Evolutionary conservation across 768 basidiomycete species (phyloP), one percentile per base, ranked within the genome.

Genomic region (Suillus sp.): DNA sequence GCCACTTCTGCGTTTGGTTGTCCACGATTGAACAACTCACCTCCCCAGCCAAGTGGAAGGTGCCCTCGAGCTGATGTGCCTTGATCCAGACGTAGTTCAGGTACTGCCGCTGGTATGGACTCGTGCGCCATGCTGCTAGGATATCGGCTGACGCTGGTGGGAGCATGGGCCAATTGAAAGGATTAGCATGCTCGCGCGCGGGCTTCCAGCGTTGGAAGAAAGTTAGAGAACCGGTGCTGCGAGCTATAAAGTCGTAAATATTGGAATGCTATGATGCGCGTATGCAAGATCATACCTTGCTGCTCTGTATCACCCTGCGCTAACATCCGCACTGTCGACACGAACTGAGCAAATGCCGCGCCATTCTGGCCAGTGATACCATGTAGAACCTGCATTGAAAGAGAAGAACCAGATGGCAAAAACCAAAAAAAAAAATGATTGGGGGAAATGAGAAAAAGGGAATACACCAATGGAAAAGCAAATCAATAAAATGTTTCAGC

Each of bases 181-280:
- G 74, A 38, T 72, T 75, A 0, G 75, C 70, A 18, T 77, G 76
- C 47, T 75, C 62, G 16, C 74, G 69, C 2, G 74, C 66, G 3
- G 67, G 72, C 51, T 75, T 75, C 74, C 74, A 75, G 40, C 62
- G 59, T 42, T 75, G 74, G 65, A 75, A 75, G 63, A 76, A 75
- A 11, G 64, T 70, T 20, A 75, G 37, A 42, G 61, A 66, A 11
- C 69, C 67, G 1, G 64, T 73, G 34, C 67, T 70, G 8, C 54
- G 64, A 8, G 64, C 66, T 58, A 51, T 57, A 22, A 61, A 57
- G 32, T 9, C 10, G 16, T 59, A 20, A 64, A 32, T 60, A 56
- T 7, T 9, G 14, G 43, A 35, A 38, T 30, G 22, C 42, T 11
- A 35, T 18, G 20, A n/a, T 9, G 34, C 18, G 14, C 6, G 30